A percentile compares a stretch with the other conserved stretches of the same genome.
Evolutionary conservation across 805 yeast genomes (phyloP).

Genomic region (Candida broadrunensis): DNA sequence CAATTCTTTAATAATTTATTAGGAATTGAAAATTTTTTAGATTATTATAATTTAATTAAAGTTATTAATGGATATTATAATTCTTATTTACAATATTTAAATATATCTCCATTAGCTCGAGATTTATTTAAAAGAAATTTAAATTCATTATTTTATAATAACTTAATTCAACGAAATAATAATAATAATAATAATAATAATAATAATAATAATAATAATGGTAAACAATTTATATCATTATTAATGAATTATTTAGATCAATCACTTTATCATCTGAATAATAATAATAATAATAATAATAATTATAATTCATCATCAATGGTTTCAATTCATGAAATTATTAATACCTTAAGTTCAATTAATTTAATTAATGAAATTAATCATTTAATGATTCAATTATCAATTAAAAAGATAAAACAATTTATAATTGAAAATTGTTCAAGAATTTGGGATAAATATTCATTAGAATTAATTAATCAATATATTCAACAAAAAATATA

Average conservation of each 20-base stretch:
- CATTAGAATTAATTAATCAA: conserved; percentile 25
- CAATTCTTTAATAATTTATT: conserved; percentile 1
- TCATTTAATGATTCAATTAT: conserved; percentile 31
- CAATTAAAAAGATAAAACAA: conserved; percentile 32
- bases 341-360: conserved; percentile 15
- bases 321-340: conserved; percentile 13
- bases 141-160: conserved; percentile 22
- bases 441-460: conserved; percentile 36
- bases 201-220: neutral
- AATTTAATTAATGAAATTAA: conserved; percentile 20
- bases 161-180: conserved; percentile 12
- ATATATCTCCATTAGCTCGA: conserved; percentile 15
- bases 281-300: neutral
- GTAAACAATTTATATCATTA: conserved; percentile 1
- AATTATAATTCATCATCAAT: neutral
- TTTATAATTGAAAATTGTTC: conserved; percentile 28
- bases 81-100: conserved; percentile 18
- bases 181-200: conserved; percentile 2
- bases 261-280: conserved; percentile 1
- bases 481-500: conserved; percentile 40
- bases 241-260: conserved; percentile 5
- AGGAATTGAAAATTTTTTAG: conserved; percentile 7
- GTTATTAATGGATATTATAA: conserved; percentile 20
- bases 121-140: conserved; percentile 26
- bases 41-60: conserved; percentile 14